A percentile compares a stretch with the other conserved stretches of the same genome.
These are phyloP conservation scores for Pseudonitzschia multiseries DNA, from an alignment of 108 stramenopile genomes.

Conservation along the genomic window DNA sequence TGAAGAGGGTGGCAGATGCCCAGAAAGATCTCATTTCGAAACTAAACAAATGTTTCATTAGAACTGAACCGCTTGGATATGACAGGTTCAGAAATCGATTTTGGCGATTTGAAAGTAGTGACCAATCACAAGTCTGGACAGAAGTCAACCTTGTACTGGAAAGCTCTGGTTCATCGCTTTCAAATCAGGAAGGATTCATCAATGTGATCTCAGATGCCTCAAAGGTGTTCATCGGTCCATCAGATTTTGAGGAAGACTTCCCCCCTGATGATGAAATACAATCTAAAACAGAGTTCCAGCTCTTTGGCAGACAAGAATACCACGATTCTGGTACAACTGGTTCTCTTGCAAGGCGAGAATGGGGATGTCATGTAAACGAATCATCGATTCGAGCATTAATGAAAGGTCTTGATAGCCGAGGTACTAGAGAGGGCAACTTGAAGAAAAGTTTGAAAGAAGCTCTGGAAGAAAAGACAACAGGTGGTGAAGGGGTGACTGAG, in stretches of 20 bases:
- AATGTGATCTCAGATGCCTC: slow-evolving; percentile 32
- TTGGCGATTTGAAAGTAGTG: slow-evolving; percentile 77
- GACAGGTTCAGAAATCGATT: slow-evolving; percentile 72
- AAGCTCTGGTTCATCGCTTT: neutral
- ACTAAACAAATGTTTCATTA: slow-evolving; percentile 79
- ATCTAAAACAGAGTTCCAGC: slow-evolving; percentile 40
- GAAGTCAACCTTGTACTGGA: slow-evolving; percentile 52
- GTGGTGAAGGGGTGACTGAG: slow-evolving; percentile 20
- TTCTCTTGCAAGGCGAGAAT: slow-evolving; percentile 57
- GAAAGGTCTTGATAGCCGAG: slow-evolving; percentile 73
- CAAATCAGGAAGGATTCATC: slow-evolving; percentile 38
- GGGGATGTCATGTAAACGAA: slow-evolving; percentile 79
- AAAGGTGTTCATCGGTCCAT: slow-evolving; percentile 49
- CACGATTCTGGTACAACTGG: slow-evolving; percentile 55
- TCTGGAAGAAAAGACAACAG: slow-evolving; percentile 54
- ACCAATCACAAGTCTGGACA: slow-evolving; percentile 71
- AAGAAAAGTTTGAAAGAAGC: slow-evolving; percentile 75
- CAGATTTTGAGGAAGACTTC: slow-evolving; percentile 73
- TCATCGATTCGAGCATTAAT: slow-evolving; percentile 65
- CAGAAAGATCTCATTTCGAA: slow-evolving; percentile 84
- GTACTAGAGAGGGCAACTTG: slow-evolving; percentile 55
- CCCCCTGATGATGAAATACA: slow-evolving; percentile 37
- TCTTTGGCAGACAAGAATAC: slow-evolving; percentile 71
- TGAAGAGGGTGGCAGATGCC: slow-evolving; percentile 80
- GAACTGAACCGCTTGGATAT: slow-evolving; percentile 71